Conservation (phyloP, 805 yeast species). For the Saccharomycopsis olivae region DNA sequence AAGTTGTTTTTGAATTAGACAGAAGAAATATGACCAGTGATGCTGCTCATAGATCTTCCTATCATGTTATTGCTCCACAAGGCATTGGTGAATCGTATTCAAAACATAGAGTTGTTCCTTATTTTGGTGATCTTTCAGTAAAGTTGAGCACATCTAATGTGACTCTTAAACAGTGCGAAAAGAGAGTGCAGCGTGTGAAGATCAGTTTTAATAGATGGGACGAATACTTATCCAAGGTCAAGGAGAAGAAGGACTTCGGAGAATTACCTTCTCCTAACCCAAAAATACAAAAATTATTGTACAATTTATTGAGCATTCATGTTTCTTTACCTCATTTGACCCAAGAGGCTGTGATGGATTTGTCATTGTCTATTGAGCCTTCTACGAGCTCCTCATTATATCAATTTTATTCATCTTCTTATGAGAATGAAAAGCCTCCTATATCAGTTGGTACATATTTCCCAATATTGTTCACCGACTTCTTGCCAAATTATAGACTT, state of each 20-base stretch:
- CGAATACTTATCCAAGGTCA: slow-evolving; percentile 45
- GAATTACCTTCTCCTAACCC: slow-evolving; percentile 22
- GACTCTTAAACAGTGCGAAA: slow-evolving; percentile 46
- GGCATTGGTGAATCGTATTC: slow-evolving; percentile 73
- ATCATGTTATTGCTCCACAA: slow-evolving; percentile 75
- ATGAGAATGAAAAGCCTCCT: slow-evolving; percentile 8
- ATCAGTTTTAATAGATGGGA: slow-evolving; percentile 79
- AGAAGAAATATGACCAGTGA: slow-evolving; percentile 55
- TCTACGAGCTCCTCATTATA: slow-evolving; percentile 25
- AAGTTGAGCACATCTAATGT: slow-evolving; percentile 22
- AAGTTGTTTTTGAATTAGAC: slow-evolving; percentile 81
- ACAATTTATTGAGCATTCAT: slow-evolving; percentile 37
- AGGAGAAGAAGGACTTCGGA: slow-evolving; percentile 30
- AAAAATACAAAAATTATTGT: slow-evolving; percentile 30
- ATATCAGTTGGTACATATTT: slow-evolving; percentile 51
- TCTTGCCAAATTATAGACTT: slow-evolving; percentile 43
- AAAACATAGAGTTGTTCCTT: slow-evolving; percentile 74
- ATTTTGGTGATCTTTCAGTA: slow-evolving; percentile 76
- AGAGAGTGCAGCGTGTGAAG: slow-evolving; percentile 54
- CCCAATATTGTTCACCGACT: slow-evolving; percentile 54
- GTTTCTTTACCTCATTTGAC: slow-evolving; percentile 32
- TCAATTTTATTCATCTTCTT: slow-evolving; percentile 6
- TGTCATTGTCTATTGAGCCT: slow-evolving; percentile 58
- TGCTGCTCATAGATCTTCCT: slow-evolving; percentile 46
- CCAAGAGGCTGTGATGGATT: slow-evolving; percentile 46